These are phyloP conservation scores for Gymnopilus junonius DNA, from an alignment of 768 basidiomycete species.

Conservation along the genomic window DNA sequence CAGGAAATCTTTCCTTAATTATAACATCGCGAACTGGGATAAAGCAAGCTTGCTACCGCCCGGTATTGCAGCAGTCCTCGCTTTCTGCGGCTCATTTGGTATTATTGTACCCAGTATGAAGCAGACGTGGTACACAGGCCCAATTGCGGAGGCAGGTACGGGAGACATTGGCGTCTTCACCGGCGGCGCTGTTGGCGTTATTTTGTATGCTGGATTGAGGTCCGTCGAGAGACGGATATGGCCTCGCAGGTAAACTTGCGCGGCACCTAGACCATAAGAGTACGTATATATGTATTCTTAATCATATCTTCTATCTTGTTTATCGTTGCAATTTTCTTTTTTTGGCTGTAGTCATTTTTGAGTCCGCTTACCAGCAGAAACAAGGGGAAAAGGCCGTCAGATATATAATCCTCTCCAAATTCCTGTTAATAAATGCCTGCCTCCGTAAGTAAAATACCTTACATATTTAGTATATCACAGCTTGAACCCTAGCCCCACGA, in stretches of 20 bases:
- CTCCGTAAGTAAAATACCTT: too few relatives aligned
- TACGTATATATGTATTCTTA: too few relatives aligned
- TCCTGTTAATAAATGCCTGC: too few relatives aligned
- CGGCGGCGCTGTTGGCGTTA: conserved; percentile 50
- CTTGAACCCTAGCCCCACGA: conserved; percentile 34
- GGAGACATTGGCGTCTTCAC: conserved; percentile 78
- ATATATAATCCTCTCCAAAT: too few relatives aligned
- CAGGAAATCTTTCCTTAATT: conserved; percentile 46
- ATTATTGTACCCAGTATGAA: conserved; percentile 70
- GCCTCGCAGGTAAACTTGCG: conserved; percentile 14
- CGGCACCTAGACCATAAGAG: too few relatives aligned
- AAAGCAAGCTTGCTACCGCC: conserved; percentile 54
- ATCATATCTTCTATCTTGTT: too few relatives aligned
- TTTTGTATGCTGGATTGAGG: conserved; percentile 56
- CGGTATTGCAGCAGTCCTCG: conserved; percentile 62
- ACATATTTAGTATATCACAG: conserved; percentile 20
- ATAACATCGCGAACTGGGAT: conserved; percentile 64
- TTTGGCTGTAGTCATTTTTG: too few relatives aligned
- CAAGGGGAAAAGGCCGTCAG: too few relatives aligned
- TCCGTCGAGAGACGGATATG: conserved; percentile 35
- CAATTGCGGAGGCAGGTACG: conserved; percentile 57
- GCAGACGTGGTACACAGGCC: conserved; percentile 74
- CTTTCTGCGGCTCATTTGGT: conserved; percentile 54
- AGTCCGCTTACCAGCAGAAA: too few relatives aligned
- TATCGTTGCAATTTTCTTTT: too few relatives aligned